Conservation (phyloP, 1,139 yeast genomes). For the Protomyces pachydermus region DNA sequence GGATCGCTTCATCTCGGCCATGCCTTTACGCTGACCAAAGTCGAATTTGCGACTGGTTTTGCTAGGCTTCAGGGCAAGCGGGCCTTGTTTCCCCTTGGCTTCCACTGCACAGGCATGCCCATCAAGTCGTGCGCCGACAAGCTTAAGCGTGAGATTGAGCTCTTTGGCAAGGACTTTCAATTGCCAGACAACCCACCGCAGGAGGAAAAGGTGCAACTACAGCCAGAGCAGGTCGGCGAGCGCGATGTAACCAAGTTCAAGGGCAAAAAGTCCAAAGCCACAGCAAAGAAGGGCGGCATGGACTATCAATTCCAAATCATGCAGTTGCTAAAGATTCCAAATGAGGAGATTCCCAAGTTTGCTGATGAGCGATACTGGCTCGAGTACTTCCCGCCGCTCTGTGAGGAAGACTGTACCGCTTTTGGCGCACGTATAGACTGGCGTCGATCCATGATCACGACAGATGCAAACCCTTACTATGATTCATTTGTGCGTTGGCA, state of each 20-base stretch:
- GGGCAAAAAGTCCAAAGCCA: constrained; percentile 89
- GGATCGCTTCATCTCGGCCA: constrained; percentile 99
- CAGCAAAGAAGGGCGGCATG: constrained; percentile 86
- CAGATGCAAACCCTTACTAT: constrained; percentile 90
- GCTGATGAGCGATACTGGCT: constrained; percentile 91
- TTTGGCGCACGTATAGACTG: constrained; percentile 96
- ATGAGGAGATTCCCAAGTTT: constrained; percentile 75
- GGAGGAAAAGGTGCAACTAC: constrained; percentile 50
- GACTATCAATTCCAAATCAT: constrained; percentile 94
- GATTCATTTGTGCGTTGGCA: constrained; percentile 97
- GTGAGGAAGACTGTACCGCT: constrained; percentile 69
- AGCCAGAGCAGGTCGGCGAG: constrained; percentile 45
- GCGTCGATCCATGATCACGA: constrained; percentile 95
- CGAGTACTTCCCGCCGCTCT: constrained; percentile 82
- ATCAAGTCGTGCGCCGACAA: constrained; percentile 95
- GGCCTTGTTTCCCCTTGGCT: constrained; percentile 92
- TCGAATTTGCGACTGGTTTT: constrained; percentile 87
- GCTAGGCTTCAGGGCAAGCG: constrained; percentile 92
- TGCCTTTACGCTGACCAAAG: constrained; percentile 89
- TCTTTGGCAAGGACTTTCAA: constrained; percentile 77
- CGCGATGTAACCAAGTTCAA: constrained; percentile 85
- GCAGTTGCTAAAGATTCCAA: constrained; percentile 84
- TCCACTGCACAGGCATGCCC: constrained; percentile 99
- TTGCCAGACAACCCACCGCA: constrained; percentile 47
- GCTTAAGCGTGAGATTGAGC: constrained; percentile 83